A percentile compares a stretch with the other conserved stretches of the same genome.
Conservation (phyloP, 75 land plant species). For the Cupressus sempervirens region DNA sequence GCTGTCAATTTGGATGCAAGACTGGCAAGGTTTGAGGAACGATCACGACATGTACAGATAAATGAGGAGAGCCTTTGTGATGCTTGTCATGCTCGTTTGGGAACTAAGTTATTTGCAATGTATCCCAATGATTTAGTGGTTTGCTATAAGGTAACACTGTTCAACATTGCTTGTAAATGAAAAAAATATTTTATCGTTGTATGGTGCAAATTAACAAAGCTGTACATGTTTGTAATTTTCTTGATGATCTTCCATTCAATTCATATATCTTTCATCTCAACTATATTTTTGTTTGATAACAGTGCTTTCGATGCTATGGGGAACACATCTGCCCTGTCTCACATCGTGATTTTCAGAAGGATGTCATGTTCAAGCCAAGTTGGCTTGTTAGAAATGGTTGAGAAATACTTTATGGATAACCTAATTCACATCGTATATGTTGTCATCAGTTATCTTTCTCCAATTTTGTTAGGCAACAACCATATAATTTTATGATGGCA, state of each 20-base stretch:
- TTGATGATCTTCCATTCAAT: not conserved
- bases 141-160: conserved; percentile 79
- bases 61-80: conserved; percentile 85
- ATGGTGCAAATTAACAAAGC: not conserved
- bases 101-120: conserved; percentile 95
- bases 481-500: not conserved
- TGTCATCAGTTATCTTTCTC: not conserved
- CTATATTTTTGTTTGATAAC: conserved; percentile 19
- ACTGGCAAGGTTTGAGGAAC: conserved; percentile 81
- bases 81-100: conserved; percentile 87
- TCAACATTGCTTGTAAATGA: not conserved
- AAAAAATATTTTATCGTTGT: not conserved
- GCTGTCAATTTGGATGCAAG: conserved; percentile 73
- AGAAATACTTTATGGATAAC: not conserved
- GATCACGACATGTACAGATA: conserved; percentile 75
- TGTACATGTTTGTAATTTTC: not conserved
- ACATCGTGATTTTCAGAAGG: conserved; percentile 60
- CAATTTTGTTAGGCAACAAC: not conserved
- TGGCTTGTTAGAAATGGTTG: conserved; percentile 41
- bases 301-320: conserved; percentile 78
- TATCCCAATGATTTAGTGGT: conserved; percentile 89
- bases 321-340: conserved; percentile 60
- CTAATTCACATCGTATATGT: not conserved
- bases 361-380: conserved; percentile 51
- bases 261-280: not conserved